Percentiles rank a stretch among this genome's conserved stretches.
Conservation (phyloP, 2,329 filamentous ascomycete species). For the Aureobasidium pullulans region DNA sequence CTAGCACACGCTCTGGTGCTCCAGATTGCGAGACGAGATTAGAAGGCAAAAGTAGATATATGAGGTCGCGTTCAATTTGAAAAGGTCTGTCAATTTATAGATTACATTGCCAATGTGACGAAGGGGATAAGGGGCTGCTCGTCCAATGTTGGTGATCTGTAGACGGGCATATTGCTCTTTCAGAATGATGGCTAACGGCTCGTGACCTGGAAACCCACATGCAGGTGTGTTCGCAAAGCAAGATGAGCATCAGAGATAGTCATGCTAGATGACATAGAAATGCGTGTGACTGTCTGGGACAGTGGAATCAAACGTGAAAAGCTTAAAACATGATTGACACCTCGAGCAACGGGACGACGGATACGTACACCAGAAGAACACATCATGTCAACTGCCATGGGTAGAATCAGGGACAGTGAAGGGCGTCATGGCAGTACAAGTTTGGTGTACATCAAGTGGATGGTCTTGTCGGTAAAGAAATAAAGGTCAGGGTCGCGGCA, state of each 20-base stretch:
- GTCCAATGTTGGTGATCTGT: background rate
- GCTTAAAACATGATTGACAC: background rate
- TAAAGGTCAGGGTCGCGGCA: background rate
- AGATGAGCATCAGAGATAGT: background rate
- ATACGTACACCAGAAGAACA: background rate
- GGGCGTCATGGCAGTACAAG: background rate
- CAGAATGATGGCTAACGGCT: too few relatives aligned
- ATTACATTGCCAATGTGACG: background rate
- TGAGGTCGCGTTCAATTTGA: background rate
- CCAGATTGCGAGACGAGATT: background rate
- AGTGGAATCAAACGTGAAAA: background rate
- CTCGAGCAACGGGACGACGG: background rate
- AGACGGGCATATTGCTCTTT: too few relatives aligned
- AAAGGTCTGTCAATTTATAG: background rate
- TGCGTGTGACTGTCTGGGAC: background rate
- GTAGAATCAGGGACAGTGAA: background rate
- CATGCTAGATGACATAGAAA: background rate
- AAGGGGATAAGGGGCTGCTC: background rate
- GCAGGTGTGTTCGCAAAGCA: too few relatives aligned
- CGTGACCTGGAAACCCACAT: too few relatives aligned
- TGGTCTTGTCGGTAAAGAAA: background rate
- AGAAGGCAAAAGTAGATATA: background rate
- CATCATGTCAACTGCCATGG: too few relatives aligned
- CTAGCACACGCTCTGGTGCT: background rate
- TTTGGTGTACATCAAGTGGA: background rate